Evolutionary conservation across 352 stramenopile species (phyloP), one percentile per base, ranked within the genome.

Genomic region (Elongisporangium undulatum): DNA sequence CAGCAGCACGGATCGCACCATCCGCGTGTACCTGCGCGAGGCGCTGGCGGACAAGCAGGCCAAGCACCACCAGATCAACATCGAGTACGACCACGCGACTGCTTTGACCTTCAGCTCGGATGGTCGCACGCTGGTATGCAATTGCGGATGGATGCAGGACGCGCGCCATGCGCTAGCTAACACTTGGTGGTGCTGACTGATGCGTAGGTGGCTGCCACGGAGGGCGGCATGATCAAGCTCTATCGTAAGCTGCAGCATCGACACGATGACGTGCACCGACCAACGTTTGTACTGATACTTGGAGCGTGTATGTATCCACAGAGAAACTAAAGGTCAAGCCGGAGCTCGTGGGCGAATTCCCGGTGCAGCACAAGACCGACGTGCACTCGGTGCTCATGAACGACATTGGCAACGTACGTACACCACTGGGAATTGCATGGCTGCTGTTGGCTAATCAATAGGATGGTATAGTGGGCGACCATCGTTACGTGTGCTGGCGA

Each of bases 301-400:
- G 15, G 16, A 15, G 13, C 57, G 34, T 15, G 29, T 50, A 24
- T 17, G 7, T 2, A 39, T 21, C 16, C 9, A n/a, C 58, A 92
- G 82, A 92, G 59, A 94, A 94, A 58, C 69, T 92, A 26, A 83
- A 84, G 51, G 55, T 72, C 26, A 94, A 92, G 51, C 82, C 84
- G 4, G 78, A 94, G 64, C 66, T 90, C 9, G 68, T 85, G 29
- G 70, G 62, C 3, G 81, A 89, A 34, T 90, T 94, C 51, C 66
- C 69, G 2, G 64, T 79, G 22, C 59, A 69, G 19, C 84, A 94
- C 70, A 90, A 90, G 69, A 82, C 78, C 21, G 78, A 92, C 52
- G 77, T 92, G 19, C 82, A 89, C 62, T 92, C 82, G 29, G 76
- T 94, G 52, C 69, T 91, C 38, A 90, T 94, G 82, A 92, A 90